phyloP scores from a whole-genome alignment of 805 yeast species.

The Kregervanrija pseudodelftensis region DNA sequence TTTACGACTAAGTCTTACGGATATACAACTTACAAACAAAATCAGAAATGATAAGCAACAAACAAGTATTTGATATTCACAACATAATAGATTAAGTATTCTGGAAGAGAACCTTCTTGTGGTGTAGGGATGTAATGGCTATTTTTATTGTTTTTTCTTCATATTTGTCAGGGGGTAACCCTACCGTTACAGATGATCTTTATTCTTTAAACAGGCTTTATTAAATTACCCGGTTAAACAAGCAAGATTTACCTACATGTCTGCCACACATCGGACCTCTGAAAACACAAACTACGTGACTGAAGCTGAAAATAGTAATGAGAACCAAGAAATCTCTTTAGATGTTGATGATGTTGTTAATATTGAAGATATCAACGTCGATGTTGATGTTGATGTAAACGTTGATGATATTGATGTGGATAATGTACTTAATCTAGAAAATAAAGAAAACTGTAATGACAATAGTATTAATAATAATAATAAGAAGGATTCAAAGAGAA shows the following conservation, averaged over 20 bases:
- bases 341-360: background rate
- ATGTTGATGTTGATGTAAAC: slow-evolving; percentile 2
- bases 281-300: background rate
- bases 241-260: background rate
- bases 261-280: background rate
- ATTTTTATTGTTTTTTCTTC: too few relatives aligned
- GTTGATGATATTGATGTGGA: background rate
- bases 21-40: too few relatives aligned
- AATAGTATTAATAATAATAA: slow-evolving; percentile 17
- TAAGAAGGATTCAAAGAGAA: slow-evolving; percentile 5
- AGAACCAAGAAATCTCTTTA: too few relatives aligned
- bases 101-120: too few relatives aligned
- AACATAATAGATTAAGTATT: too few relatives aligned
- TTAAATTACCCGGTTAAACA: background rate
- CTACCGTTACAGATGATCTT: too few relatives aligned
- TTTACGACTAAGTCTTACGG: too few relatives aligned
- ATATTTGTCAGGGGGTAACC: too few relatives aligned
- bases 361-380: slow-evolving; percentile 2
- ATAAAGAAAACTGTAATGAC: background rate
- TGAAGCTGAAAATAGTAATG: background rate
- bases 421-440: background rate
- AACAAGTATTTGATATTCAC: too few relatives aligned
- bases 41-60: too few relatives aligned
- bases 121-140: too few relatives aligned
- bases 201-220: too few relatives aligned